phyloP scores from a whole-genome alignment of 192 early-diverging fungal species.

The Jimgerdemannia lactiflua region DNA sequence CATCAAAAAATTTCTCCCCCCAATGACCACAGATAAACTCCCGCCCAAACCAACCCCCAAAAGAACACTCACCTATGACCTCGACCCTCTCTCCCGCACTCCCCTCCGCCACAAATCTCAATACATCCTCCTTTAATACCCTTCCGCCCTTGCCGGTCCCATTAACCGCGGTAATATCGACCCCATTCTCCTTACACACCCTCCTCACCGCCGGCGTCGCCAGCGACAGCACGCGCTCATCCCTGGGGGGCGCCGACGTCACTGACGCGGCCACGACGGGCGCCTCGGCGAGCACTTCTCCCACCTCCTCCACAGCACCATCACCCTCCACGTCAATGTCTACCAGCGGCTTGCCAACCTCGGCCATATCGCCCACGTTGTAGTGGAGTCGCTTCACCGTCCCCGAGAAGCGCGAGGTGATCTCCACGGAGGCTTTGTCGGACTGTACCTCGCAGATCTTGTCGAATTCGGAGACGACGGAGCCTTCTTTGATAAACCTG shows the following conservation, averaged over 20 bases:
- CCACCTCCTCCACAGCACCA: slow-evolving; percentile 15
- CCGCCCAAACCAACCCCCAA: background rate
- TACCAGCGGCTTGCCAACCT: slow-evolving; percentile 80
- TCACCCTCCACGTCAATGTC: slow-evolving; percentile 36
- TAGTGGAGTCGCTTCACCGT: slow-evolving; percentile 78
- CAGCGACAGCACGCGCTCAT: slow-evolving; percentile 41
- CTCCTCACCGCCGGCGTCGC: slow-evolving; percentile 90
- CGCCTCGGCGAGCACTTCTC: slow-evolving; percentile 2
- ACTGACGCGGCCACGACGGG: background rate
- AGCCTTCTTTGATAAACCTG: slow-evolving; percentile 93
- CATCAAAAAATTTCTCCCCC: too few relatives aligned
- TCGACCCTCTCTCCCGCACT: background rate
- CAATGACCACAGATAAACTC: background rate
- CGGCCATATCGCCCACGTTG: slow-evolving; percentile 84
- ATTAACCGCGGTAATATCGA: slow-evolving; percentile 70
- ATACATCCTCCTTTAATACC: slow-evolving; percentile 91
- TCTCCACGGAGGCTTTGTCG: slow-evolving; percentile 99
- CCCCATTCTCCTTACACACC: slow-evolving; percentile 72
- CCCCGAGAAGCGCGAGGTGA: slow-evolving; percentile 94
- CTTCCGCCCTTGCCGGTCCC: slow-evolving; percentile 86
- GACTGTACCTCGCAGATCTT: slow-evolving; percentile 97
- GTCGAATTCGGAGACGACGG: slow-evolving; percentile 87
- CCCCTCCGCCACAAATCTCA: slow-evolving; percentile 48
- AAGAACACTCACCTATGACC: background rate
- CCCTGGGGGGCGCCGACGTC: slow-evolving; percentile 10